Evolutionary conservation across 148 eudicot species (phyloP), one percentile per base, ranked within the genome.

Genomic region (Fagopyrum tataricum): DNA sequence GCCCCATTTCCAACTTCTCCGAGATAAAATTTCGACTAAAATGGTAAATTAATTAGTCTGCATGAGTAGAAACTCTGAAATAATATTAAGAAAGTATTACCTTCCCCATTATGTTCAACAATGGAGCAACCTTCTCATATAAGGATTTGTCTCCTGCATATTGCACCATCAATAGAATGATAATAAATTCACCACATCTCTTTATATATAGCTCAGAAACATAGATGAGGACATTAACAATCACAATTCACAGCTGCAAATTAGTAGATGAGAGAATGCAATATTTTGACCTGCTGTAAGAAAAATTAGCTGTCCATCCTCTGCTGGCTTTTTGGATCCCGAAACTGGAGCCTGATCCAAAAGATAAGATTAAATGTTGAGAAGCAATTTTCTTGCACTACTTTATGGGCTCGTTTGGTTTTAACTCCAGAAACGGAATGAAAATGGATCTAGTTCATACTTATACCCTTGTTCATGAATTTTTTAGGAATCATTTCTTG

Each of bases 1-100:
- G 98, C 96, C 73, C 98, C 98, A 79, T 95, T 91, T 48, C 98
- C 97, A 76, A 95, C 93, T 71, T 95, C 97, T 64, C 97, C 98
- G 58, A 95, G 93, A 83, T 85, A 94, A 77, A 94, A 91, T 73
- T 77, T 90, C 53, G 98, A 91, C 98, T 95, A 80, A 42, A 77
- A 81, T 44, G 39, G 26, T 5, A 13, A 4, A 5, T 37, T 13
- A 14, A 0, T 11, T 39, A 43, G 18, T 37, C 39, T 31, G 43
- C 42, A 64, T 39, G 7, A 15, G 8, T 6, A 39, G 43, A 5
- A 31, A 18, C 20, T 37, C 6, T 64, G 18, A 31, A 31, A 31
- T 31, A 31, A 40, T 11, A 14, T n/a, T 73, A 4, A 42, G 55
- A 37, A 71, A 56, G 53, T 2, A 24, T 20, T 86, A 91, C 98